phyloP scores from a whole-genome alignment of 179 eudicot genomes.

The Silene vulgaris region DNA sequence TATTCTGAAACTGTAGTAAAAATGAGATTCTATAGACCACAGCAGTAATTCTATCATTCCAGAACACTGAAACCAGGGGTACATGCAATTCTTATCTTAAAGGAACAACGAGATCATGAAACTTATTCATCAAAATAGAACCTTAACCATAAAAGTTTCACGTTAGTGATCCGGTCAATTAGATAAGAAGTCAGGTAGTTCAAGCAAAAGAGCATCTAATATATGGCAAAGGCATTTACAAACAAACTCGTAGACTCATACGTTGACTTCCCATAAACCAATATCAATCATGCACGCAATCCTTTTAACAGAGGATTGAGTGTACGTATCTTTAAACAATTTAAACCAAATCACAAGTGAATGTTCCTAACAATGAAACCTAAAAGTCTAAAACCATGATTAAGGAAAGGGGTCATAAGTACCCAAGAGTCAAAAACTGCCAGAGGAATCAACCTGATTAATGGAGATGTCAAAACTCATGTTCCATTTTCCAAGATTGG shows the following conservation, averaged over 20 bases:
- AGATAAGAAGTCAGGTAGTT: neutral
- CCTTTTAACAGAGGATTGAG: neutral
- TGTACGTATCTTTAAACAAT: neutral
- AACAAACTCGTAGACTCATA: neutral
- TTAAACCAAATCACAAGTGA: neutral
- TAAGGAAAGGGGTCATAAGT: neutral
- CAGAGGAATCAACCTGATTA: neutral
- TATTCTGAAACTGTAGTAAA: neutral
- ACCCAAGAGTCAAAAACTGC: neutral
- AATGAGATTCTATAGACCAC: neutral
- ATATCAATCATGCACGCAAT: neutral
- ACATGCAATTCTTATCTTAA: neutral
- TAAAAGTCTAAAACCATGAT: neutral
- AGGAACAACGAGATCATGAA: neutral
- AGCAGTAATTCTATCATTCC: neutral
- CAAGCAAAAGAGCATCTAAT: conserved; percentile 1
- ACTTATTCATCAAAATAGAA: conserved; percentile 1
- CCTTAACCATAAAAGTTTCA: neutral
- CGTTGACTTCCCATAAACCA: neutral
- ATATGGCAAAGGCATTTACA: neutral
- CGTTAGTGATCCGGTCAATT: neutral
- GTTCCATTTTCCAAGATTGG: neutral
- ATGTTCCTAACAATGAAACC: neutral
- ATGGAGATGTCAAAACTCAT: neutral
- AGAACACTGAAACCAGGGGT: neutral